Evolutionary conservation across 2,329 filamentous ascomycete genomes (phyloP), one percentile per base, ranked within the genome.

Genomic region (Amauroascus niger): DNA sequence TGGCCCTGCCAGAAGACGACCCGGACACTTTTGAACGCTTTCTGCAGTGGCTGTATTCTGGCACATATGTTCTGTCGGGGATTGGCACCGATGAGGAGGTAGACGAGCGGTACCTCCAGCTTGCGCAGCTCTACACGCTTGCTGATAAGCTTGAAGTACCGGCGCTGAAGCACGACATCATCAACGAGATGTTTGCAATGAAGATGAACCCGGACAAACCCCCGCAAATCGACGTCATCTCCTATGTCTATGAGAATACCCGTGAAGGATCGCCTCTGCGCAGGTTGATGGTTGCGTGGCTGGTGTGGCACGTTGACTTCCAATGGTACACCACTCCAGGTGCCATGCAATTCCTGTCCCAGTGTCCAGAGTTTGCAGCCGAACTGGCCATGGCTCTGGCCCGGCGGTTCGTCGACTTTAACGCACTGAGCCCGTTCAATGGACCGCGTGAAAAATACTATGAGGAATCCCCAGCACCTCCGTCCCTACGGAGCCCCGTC

Each of bases 11-110:
- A 2, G 53, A 55, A 24, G 47, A 51, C 39, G 48, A 55, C 16
- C 53, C 48, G 13, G 53, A 55, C 32, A 51, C 47, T 7, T 55
- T 55, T 45, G 53, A 55, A 26, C 41, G 47, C 20, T 52, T 55
- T 22, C 16, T 55, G 16, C 47, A 55, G 26, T 55, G 53, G 53
- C 13, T 52, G 20, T 55, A 55, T 26, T 50, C 53, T 14, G 48
- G 48, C 3, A 32, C n/a, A 22, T 51, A 40, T 41, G 28, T 18
- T 6, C 22, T 54, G 40, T 54, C 52, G 16, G 45, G 45, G 20
- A 30, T 45, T 13, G 28, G 14, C 2, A 37, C 46, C 6, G 52
- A 54, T n/a, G 45, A 35, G 47, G 45, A 45, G 33, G 52, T 49
- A 30, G 47, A 54, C 28, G 47, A 49, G 47, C 26, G 52, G 22